Base-by-base conservation (phyloP, 768 basidiomycete species). In the Ramaria rubella region DNA sequence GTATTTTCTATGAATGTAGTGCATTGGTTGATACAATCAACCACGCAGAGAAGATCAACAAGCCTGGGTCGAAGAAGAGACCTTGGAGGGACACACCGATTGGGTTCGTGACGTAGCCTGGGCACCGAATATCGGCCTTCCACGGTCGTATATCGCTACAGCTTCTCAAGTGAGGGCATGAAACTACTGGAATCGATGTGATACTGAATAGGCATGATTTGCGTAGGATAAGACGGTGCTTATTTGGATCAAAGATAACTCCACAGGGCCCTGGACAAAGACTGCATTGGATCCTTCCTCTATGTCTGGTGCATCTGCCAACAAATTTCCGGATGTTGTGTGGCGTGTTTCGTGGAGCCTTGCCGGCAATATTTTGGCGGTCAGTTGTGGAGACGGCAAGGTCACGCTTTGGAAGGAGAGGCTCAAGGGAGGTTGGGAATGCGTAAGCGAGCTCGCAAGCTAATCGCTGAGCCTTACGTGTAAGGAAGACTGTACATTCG, bases 271-370 rank as follows among this genome's bases (percentile, higher is more conserved):
- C 0, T 95, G 93, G 92, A 79, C 80, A 12, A 89, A 87, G 74
- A 87, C 82, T 1, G 76, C 82, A 8, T 81, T 95, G 33, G 89
- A 94, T 64, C 88, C 89, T 1, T 81, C 81, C 1, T 73, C 77
- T 8, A 71, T 78, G 5, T 66, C 70, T 14, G 66, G 67, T n/a
- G 70, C 77, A 38, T 71, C 76, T 1, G 73, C 76, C 3, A 89
- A 89, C 23, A 93, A 88, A 68, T 98, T 98, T 75, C 90, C 92
- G 1, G 95, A 98, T 68, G 92, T 94, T 4, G 94, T 97, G 24
- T 99, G 95, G 96, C 82, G 94, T n/a, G 93, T 97, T 31, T 92
- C 90, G 44, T 99, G 96, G 96, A 94, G 91, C 61, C 79, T 97
- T 24, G 91, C 94, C 1, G 95, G 95, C 17, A 98, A 97, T 67